Evolutionary conservation across 169 alveolate genomes (phyloP).

Genomic region (Besnoitia besnoiti): DNA sequence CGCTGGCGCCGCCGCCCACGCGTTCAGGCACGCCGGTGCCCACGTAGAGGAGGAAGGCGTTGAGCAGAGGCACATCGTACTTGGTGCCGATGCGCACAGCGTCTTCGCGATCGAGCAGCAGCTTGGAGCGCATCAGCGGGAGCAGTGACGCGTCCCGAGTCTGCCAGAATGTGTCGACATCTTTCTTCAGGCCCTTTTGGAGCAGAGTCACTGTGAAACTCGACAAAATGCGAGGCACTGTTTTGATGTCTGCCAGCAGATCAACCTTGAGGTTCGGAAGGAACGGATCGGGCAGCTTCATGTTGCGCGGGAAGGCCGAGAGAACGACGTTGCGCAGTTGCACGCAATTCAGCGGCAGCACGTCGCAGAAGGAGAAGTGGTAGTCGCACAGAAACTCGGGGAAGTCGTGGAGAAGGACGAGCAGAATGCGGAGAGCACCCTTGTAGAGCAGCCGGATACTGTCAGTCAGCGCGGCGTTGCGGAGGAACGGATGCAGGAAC

Average conservation of each 20-base stretch:
- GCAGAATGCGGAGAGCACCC: constrained; percentile 83
- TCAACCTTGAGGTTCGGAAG: constrained; percentile 88
- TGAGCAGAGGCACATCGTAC: constrained; percentile 79
- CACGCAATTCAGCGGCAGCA: constrained; percentile 91
- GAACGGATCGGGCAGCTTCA: constrained; percentile 94
- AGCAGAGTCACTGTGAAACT: constrained; percentile 10
- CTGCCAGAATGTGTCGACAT: constrained; percentile 19
- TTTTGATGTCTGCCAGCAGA: constrained; percentile 87
- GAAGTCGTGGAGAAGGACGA: constrained; percentile 91
- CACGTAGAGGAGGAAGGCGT: constrained; percentile 83
- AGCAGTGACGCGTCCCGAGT: constrained; percentile 48
- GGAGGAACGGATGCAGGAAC: constrained; percentile 44
- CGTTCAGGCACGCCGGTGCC: constrained; percentile 69
- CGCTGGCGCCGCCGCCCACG: not conserved
- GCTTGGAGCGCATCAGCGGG: constrained; percentile 71
- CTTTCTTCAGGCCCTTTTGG: not conserved
- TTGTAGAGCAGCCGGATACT: constrained; percentile 61
- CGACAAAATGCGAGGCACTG: constrained; percentile 77
- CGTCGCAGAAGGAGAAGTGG: constrained; percentile 89
- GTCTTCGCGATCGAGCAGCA: constrained; percentile 69
- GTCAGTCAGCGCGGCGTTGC: constrained; percentile 33
- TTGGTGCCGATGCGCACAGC: constrained; percentile 75
- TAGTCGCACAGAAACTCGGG: constrained; percentile 95
- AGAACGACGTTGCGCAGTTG: constrained; percentile 94
- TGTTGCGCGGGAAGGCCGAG: constrained; percentile 93